A percentile compares a stretch with the other conserved stretches of the same genome.
Conservation (phyloP, 73 alveolate species). For the Tetrahymena borealis region DNA sequence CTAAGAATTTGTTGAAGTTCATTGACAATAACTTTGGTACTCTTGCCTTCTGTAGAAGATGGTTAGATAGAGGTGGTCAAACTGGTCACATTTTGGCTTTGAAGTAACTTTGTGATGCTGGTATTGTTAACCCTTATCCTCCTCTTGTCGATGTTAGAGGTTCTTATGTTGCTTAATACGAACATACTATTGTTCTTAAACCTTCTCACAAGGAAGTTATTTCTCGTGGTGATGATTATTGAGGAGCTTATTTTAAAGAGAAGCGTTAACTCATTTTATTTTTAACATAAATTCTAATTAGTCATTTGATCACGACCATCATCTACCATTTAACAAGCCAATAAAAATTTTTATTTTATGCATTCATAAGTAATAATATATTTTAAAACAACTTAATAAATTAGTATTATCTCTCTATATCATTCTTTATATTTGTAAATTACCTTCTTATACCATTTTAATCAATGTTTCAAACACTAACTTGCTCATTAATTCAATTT, state of each 20-base stretch:
- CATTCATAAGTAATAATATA: too few relatives aligned
- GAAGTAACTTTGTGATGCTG: conserved; percentile 77
- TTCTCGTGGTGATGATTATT: conserved; percentile 93
- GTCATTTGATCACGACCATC: too few relatives aligned
- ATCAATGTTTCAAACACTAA: too few relatives aligned
- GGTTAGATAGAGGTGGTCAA: conserved; percentile 89
- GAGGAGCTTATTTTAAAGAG: conserved; percentile 11
- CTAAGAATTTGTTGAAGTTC: conserved; percentile 77
- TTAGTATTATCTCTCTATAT: too few relatives aligned
- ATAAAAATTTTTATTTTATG: too few relatives aligned
- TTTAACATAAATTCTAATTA: too few relatives aligned
- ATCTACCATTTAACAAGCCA: too few relatives aligned
- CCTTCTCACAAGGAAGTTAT: conserved; percentile 89
- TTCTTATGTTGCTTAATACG: conserved; percentile 86
- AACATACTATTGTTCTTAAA: conserved; percentile 86
- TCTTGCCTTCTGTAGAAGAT: conserved; percentile 93
- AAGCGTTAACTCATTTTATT: too few relatives aligned
- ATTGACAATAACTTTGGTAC: conserved; percentile 86
- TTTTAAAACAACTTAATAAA: too few relatives aligned
- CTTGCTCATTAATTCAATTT: too few relatives aligned
- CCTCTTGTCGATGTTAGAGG: conserved; percentile 80
- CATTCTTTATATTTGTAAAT: too few relatives aligned
- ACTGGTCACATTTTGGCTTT: conserved; percentile 77
- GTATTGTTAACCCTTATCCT: conserved; percentile 80
- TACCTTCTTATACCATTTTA: too few relatives aligned